Evolutionary conservation across 176 grass and related monocot genomes (phyloP).

Genomic region (Cymbopogon citratus): DNA sequence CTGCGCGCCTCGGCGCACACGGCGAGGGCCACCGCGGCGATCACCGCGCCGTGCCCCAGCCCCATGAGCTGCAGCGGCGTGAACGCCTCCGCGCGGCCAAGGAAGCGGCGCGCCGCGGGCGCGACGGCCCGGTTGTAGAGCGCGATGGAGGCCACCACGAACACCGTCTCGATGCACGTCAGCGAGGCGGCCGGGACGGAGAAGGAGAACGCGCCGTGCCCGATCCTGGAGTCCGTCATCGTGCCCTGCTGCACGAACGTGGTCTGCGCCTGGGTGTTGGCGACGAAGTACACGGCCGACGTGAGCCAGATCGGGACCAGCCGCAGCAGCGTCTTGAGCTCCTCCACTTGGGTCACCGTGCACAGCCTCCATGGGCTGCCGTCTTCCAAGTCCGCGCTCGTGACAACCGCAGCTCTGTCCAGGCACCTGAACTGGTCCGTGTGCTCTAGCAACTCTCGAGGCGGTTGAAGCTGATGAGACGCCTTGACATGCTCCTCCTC

Average conservation of each 20-base stretch:
- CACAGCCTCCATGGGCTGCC: constrained; percentile 24
- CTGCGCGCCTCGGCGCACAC: constrained; percentile 15
- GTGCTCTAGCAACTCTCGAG: constrained; percentile 18
- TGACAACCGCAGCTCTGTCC: constrained; percentile 37
- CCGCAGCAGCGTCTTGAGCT: constrained; percentile 35
- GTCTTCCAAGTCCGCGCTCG: neutral
- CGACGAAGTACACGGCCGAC: constrained; percentile 28
- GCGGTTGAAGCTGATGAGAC: neutral
- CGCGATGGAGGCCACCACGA: neutral
- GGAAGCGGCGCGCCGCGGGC: neutral
- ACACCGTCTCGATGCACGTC: constrained; percentile 18
- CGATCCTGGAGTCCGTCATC: constrained; percentile 12
- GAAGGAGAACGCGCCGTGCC: neutral
- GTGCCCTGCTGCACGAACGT: constrained; percentile 46
- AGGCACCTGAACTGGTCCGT: constrained; percentile 26
- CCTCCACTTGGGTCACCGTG: constrained; percentile 39
- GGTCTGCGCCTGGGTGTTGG: constrained; percentile 39
- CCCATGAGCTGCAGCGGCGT: constrained; percentile 40
- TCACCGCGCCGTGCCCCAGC: constrained; percentile 20
- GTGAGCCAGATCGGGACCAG: constrained; percentile 41
- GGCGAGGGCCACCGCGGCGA: neutral
- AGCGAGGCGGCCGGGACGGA: constrained; percentile 31
- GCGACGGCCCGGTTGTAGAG: constrained; percentile 1
- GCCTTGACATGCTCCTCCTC: constrained; percentile 4
- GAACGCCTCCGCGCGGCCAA: neutral